Conservation (phyloP, 2,329 filamentous ascomycete genomes). For the Fusarium globosum region DNA sequence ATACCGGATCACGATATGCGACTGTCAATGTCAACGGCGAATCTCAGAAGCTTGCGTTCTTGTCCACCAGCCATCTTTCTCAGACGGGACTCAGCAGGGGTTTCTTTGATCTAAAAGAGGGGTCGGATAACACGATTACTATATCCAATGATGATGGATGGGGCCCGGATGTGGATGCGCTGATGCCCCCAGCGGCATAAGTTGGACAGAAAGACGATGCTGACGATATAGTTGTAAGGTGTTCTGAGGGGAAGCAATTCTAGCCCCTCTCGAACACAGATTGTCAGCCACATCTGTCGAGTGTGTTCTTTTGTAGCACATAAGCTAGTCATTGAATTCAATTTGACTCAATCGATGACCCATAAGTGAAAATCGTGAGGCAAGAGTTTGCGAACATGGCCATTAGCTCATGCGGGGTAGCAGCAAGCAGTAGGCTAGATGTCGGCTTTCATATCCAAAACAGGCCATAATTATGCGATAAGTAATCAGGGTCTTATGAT, state of each 20-base stretch:
- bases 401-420: background rate
- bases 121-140: constrained; percentile 59
- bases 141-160: constrained; percentile 56
- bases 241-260: background rate
- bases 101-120: constrained; percentile 61
- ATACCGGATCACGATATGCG: constrained; percentile 62
- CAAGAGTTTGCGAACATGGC: constrained; percentile 2
- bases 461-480: background rate
- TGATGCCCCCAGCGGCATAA: constrained; percentile 61
- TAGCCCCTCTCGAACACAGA: background rate
- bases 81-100: constrained; percentile 55
- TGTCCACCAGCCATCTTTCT: constrained; percentile 58
- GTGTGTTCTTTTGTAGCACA: background rate
- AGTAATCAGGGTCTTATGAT: background rate
- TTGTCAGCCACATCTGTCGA: too few species aligned
- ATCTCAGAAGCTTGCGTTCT: constrained; percentile 63
- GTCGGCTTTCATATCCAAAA: background rate
- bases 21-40: constrained; percentile 67
- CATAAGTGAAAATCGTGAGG: background rate
- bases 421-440: background rate
- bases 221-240: background rate
- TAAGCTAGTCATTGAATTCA: background rate
- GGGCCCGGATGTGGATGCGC: constrained; percentile 56
- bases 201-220: too few species aligned
- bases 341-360: background rate